Conservation (phyloP, 495 filamentous ascomycete genomes). For the Penicillium daleae region DNA sequence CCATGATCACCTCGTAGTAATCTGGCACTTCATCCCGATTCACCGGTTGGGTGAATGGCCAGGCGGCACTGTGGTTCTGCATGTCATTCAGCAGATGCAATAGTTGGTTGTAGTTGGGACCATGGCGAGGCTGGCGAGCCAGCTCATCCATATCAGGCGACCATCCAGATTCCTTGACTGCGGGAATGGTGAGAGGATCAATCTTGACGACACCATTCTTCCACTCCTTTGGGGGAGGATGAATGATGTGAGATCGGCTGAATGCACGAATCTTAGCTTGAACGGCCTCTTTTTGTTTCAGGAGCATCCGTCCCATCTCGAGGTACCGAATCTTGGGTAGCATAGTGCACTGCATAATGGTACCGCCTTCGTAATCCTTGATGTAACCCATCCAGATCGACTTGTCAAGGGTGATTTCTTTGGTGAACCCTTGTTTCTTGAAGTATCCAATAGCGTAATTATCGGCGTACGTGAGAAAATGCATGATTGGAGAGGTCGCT, state of each 20-base stretch:
- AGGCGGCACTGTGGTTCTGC: conserved; percentile 87
- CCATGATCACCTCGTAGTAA: conserved; percentile 97
- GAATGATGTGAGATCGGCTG: conserved; percentile 84
- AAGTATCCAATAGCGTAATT: conserved; percentile 99
- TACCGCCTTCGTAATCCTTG: conserved; percentile 98
- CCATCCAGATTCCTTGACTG: conserved; percentile 91
- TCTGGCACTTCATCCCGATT: conserved; percentile 94
- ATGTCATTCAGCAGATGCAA: conserved; percentile 92
- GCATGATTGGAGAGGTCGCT: conserved; percentile 94
- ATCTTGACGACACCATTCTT: conserved; percentile 69
- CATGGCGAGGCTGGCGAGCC: conserved; percentile 93
- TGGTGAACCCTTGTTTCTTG: conserved; percentile 98
- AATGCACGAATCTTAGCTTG: conserved; percentile 93
- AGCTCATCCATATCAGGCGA: conserved; percentile 96
- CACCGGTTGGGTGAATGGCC: conserved; percentile 94
- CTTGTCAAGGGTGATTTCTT: conserved; percentile 92
- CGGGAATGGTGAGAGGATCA: conserved; percentile 78
- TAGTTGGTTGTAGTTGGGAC: conserved; percentile 92
- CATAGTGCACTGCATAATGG: conserved; percentile 99
- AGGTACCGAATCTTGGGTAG: conserved; percentile 93
- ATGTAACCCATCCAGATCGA: conserved; percentile 99
- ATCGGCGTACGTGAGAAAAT: conserved; percentile 98
- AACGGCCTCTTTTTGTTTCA: conserved; percentile 95
- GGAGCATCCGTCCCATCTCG: conserved; percentile 89
- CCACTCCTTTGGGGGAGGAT: conserved; percentile 84